A percentile compares a stretch with the other conserved stretches of the same genome.
Evolutionary conservation across 371 early-diverging fungal species (phyloP).

Genomic region (Rhizopus microsporus): DNA sequence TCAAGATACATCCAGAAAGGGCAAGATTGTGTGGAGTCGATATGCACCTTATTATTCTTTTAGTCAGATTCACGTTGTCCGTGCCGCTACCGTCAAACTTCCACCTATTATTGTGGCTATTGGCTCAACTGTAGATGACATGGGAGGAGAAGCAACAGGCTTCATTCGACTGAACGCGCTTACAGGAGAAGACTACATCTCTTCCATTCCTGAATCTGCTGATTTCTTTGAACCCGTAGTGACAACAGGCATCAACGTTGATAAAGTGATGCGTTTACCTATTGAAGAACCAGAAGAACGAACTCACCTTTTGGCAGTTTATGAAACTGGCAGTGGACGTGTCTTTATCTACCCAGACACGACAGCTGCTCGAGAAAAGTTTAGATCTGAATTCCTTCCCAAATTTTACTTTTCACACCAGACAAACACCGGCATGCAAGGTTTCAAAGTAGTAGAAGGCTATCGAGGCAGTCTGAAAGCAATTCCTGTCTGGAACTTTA

Average conservation of each 20-base stretch:
- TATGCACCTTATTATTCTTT: constrained; percentile 47
- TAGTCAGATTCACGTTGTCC: constrained; percentile 59
- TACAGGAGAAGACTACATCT: constrained; percentile 64
- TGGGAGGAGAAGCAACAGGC: constrained; percentile 44
- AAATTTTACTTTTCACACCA: constrained; percentile 61
- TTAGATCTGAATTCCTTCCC: constrained; percentile 41
- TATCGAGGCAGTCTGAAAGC: constrained; percentile 57
- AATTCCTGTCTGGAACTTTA: constrained; percentile 59
- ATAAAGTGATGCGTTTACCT: constrained; percentile 61
- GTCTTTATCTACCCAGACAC: constrained; percentile 66
- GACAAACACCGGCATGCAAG: constrained; percentile 41
- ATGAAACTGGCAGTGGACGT: constrained; percentile 62
- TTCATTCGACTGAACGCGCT: constrained; percentile 71
- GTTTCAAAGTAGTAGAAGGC: constrained; percentile 54
- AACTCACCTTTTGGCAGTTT: constrained; percentile 61
- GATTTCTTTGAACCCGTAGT: constrained; percentile 56
- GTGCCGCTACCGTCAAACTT: constrained; percentile 66
- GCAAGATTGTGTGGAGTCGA: constrained; percentile 77
- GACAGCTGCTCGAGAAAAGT: constrained; percentile 46
- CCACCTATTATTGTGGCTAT: constrained; percentile 77
- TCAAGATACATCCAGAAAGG: constrained; percentile 73
- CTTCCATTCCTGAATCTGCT: constrained; percentile 32
- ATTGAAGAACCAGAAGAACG: constrained; percentile 71
- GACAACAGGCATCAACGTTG: constrained; percentile 48
- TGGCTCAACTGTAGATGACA: constrained; percentile 42